Evolutionary conservation across 2,329 filamentous ascomycete species (phyloP).

Genomic region (Phialophora expanda): DNA sequence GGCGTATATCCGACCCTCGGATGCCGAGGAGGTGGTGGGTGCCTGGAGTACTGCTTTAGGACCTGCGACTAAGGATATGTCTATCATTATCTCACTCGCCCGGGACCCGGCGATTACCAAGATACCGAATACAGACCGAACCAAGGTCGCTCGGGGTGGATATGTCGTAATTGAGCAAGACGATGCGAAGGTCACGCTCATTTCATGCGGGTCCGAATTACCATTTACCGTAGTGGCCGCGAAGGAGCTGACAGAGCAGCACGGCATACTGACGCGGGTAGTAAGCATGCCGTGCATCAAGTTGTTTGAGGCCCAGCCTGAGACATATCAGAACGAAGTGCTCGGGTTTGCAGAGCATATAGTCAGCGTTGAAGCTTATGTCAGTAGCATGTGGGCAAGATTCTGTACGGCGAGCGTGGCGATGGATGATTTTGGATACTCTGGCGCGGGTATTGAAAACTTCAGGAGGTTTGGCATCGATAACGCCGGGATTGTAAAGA

Average conservation of each 20-base stretch:
- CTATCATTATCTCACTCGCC: conserved; percentile 47
- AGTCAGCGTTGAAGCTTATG: conserved; percentile 56
- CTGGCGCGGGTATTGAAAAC: conserved; percentile 5
- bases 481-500: conserved; percentile 9
- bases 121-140: conserved; percentile 39
- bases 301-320: conserved; percentile 53
- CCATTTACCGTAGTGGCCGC: conserved; percentile 51
- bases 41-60: conserved; percentile 58
- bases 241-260: conserved; percentile 46
- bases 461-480: conserved; percentile 14
- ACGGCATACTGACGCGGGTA: conserved; percentile 48
- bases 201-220: conserved; percentile 56
- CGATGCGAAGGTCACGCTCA: conserved; percentile 49
- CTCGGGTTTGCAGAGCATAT: conserved; percentile 44
- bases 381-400: conserved; percentile 12
- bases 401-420: conserved; percentile 9
- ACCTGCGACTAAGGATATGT: conserved; percentile 40
- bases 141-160: conserved; percentile 46
- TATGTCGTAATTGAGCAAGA: conserved; percentile 45
- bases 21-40: conserved; percentile 62
- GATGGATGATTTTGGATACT: conserved; percentile 15
- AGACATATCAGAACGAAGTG: conserved; percentile 51
- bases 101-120: conserved; percentile 3
- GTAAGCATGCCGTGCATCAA: conserved; percentile 55
- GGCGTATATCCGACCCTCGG: conserved; percentile 62